Conservation (phyloP, 176 grass and related monocot genomes). For the Saccharum spontaneum region DNA sequence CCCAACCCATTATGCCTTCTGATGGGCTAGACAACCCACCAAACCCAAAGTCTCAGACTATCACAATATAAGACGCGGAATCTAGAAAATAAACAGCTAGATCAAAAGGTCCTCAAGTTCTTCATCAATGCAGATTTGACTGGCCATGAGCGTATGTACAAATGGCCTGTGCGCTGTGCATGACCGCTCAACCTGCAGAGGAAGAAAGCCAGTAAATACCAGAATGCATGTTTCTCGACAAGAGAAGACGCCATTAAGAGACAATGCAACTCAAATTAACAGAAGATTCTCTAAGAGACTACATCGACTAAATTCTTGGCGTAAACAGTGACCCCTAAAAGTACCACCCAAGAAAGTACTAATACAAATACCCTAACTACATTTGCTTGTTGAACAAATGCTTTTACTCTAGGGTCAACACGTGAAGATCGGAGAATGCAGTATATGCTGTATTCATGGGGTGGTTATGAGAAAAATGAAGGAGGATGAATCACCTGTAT, state of each 20-base stretch:
- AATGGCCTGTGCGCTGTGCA: neutral
- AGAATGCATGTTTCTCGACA: neutral
- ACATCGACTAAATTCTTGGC: neutral
- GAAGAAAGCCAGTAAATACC: neutral
- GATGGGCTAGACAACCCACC: neutral
- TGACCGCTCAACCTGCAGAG: constrained; percentile 39
- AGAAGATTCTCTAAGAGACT: neutral
- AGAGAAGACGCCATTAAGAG: neutral
- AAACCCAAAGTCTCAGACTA: neutral
- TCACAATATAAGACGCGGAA: constrained; percentile 8
- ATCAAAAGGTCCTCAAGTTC: constrained; percentile 8
- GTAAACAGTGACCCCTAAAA: neutral
- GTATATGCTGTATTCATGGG: neutral
- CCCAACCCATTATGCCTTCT: neutral
- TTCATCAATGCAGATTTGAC: constrained; percentile 11
- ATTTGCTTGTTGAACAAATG: neutral
- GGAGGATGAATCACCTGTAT: constrained; percentile 38
- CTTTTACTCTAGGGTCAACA: neutral
- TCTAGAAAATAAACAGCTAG: constrained; percentile 17
- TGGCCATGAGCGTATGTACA: constrained; percentile 40
- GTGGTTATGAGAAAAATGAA: neutral
- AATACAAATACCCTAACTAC: neutral
- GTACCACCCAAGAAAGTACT: neutral
- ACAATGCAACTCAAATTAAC: neutral
- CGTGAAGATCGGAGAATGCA: neutral